Evolutionary conservation across 140 eudicot genomes (phyloP).

Genomic region (Flaveria floridana): DNA sequence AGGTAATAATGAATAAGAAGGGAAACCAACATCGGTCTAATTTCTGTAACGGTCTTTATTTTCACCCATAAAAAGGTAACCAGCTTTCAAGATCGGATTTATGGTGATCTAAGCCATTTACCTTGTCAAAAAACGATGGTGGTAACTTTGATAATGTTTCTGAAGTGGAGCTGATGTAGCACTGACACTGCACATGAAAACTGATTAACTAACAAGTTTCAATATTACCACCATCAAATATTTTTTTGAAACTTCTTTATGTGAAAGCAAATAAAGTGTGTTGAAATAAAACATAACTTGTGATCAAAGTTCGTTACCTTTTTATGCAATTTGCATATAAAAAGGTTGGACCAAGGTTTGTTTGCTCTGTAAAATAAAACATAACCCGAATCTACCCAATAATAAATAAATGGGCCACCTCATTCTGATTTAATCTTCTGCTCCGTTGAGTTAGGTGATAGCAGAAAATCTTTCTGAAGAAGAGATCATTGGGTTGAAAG

Average conservation of each 20-base stretch:
- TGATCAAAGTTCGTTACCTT: constrained; percentile 5
- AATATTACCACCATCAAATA: no score
- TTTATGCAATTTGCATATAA: background rate
- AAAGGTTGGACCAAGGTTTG: background rate
- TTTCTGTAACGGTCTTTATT: no score
- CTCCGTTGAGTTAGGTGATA: constrained; percentile 60
- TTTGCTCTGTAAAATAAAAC: background rate
- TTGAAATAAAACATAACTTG: background rate
- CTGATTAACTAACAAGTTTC: no score
- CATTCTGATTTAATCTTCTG: constrained; percentile 25
- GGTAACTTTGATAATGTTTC: no score
- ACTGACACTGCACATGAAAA: no score
- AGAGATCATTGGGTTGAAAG: constrained; percentile 92
- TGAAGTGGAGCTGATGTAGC: no score
- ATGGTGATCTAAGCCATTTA: no score
- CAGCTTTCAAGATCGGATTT: no score
- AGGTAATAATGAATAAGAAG: background rate
- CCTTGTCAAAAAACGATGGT: no score
- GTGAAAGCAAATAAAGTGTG: constrained; percentile 15
- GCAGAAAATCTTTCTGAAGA: constrained; percentile 96
- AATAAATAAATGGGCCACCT: background rate
- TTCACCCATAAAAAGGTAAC: no score
- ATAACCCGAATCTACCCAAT: background rate
- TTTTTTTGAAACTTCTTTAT: background rate
- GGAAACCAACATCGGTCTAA: no score